Evolutionary conservation across 1,139 yeast genomes (phyloP).

Genomic region (Candida glucosophila): DNA sequence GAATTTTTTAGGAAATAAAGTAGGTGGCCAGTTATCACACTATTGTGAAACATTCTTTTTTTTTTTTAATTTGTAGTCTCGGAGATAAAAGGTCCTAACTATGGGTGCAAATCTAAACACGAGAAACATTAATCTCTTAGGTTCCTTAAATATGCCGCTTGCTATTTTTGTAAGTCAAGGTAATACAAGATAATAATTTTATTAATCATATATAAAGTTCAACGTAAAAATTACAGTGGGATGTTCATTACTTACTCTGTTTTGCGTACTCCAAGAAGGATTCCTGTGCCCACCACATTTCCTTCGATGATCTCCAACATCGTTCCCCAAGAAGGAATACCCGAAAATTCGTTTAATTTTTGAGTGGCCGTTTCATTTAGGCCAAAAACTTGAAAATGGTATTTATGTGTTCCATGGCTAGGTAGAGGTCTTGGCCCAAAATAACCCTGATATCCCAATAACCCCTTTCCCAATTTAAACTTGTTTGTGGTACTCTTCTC

Average conservation of each 20-base stretch:
- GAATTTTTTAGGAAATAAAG: neutral
- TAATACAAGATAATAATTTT: neutral
- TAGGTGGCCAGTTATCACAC: no score
- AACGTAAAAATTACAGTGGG: no score
- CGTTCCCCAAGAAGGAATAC: neutral
- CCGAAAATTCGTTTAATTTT: neutral
- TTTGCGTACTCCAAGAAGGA: neutral
- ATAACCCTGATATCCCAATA: neutral
- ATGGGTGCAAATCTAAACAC: no score
- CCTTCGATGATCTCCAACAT: neutral
- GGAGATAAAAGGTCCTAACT: no score
- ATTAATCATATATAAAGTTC: neutral
- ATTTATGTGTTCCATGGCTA: neutral
- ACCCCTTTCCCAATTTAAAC: conserved; percentile 1
- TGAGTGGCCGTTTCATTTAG: conserved; percentile 1
- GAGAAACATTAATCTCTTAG: no score
- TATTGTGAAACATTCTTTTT: no score
- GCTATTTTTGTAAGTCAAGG: no score
- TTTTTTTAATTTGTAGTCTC: no score
- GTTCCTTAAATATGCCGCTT: no score
- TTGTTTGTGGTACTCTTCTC: neutral
- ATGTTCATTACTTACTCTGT: neutral
- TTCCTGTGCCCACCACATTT: neutral
- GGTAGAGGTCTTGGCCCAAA: conserved; percentile 1
- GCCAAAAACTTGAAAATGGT: neutral